Evolutionary conservation across 345 rosid species (phyloP), one percentile per base, ranked within the genome.

Genomic region (Salix caprea): DNA sequence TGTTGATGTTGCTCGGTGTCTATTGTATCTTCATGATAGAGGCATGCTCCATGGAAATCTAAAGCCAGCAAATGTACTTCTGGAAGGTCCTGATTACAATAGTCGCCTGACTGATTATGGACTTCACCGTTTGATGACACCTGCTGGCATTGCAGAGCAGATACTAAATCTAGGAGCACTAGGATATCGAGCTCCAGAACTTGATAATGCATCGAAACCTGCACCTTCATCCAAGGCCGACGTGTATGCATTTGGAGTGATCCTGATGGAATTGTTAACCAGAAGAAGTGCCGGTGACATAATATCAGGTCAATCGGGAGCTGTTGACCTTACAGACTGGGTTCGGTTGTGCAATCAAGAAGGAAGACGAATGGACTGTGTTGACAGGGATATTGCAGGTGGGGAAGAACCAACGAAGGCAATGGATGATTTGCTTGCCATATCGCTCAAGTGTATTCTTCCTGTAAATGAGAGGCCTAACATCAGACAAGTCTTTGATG

Each of bases 291-390:
- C 99, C 0, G 96, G 99, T 23, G 99, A 95, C 82, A 95, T 95
- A 79, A 93, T 95, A 75, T 95, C 97, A 2, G 99, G 99, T 56
- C 97, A 91, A 67, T 88, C 97, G 2, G 97, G 99, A 69, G 99
- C 97, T 0, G 97, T 95, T 8, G 97, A 95, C 77, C 90, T 95
- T 30, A 89, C 93, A 0, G 97, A 93, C 75, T 95, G 99, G 99
- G 94, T 95, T 54, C 80, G 88, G 74, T 77, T 93, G 26, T 95
- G 96, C 44, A 89, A 93, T 79, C 88, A 89, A 80, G 99, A 93
- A 88, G 99, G 97, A 26, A 82, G 97, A 56, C 89, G 92, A 76
- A 86, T 88, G 96, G 98, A 93, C 73, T 95, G 99, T 67, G 84
- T 95, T 9, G 98, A 95, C 81, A 85, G 97, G 73, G 99, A 95